A percentile compares a stretch with the other conserved stretches of the same genome.
Evolutionary conservation across 2,329 filamentous ascomycete species (phyloP).

Genomic region (Knufia fluminis): DNA sequence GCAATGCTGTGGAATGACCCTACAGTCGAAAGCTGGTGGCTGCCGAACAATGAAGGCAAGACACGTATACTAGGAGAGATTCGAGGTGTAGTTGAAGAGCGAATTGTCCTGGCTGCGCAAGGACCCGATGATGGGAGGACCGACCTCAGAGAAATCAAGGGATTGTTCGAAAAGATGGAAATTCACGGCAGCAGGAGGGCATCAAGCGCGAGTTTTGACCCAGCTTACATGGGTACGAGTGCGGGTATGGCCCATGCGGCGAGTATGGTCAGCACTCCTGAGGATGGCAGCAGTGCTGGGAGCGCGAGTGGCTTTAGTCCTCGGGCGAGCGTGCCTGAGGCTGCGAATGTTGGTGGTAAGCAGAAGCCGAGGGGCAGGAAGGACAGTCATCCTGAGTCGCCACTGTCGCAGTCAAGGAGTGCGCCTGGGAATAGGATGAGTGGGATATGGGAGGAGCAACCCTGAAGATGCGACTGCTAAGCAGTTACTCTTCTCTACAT

Average conservation of each 20-base stretch:
- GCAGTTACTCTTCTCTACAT: not conserved
- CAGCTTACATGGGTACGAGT: not conserved
- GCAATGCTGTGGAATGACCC: constrained; percentile 54
- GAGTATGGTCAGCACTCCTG: constrained; percentile 1
- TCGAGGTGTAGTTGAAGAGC: constrained; percentile 71
- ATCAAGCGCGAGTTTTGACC: constrained; percentile 27
- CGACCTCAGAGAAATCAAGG: constrained; percentile 63
- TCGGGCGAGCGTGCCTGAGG: not conserved
- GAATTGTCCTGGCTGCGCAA: constrained; percentile 40
- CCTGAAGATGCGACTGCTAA: constrained; percentile 4
- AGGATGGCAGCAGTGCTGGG: constrained; percentile 3
- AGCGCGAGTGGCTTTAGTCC: constrained; percentile 3
- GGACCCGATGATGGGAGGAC: constrained; percentile 3
- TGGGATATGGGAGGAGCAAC: constrained; percentile 7
- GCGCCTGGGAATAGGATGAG: not conserved
- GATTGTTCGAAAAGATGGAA: constrained; percentile 58
- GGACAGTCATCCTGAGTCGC: not conserved
- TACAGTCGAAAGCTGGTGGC: constrained; percentile 75
- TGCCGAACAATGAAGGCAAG: constrained; percentile 70
- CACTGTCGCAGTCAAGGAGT: not conserved
- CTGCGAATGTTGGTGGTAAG: not conserved
- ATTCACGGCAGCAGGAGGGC: constrained; percentile 28
- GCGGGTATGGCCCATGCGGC: constrained; percentile 3
- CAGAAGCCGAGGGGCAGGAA: not conserved
- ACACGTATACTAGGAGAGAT: constrained; percentile 65